phyloP scores from a whole-genome alignment of 805 yeast genomes.

The Hyphopichia homilentoma region DNA sequence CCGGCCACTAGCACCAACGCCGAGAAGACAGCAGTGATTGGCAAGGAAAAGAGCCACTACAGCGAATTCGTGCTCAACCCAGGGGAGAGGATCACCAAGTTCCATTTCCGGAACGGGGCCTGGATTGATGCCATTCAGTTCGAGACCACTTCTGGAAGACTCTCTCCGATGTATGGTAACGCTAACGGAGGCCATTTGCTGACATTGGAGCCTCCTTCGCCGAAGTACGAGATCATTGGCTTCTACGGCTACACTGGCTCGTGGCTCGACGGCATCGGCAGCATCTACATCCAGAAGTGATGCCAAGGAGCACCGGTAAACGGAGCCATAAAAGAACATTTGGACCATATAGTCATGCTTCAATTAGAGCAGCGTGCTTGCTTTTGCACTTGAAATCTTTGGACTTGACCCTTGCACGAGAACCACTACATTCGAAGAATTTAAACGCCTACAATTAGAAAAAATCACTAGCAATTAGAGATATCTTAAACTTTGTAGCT shows the following conservation, averaged over 20 bases:
- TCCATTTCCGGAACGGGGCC: conserved; percentile 68
- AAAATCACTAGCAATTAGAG: no score
- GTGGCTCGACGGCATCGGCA: conserved; percentile 77
- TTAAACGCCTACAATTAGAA: no score
- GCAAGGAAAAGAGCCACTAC: conserved; percentile 50
- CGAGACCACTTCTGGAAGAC: conserved; percentile 53
- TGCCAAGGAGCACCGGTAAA: not conserved
- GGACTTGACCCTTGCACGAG: no score
- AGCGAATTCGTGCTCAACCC: conserved; percentile 52
- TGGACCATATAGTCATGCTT: no score
- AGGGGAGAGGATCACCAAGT: conserved; percentile 59
- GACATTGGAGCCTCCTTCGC: conserved; percentile 56
- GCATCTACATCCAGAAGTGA: conserved; percentile 52
- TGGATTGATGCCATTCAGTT: conserved; percentile 91
- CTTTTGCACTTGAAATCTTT: no score
- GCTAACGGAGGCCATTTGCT: conserved; percentile 56
- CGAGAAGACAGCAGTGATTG: conserved; percentile 31
- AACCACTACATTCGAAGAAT: no score
- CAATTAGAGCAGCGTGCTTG: no score
- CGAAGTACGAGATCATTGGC: conserved; percentile 60
- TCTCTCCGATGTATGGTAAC: conserved; percentile 63
- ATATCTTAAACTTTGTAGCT: no score
- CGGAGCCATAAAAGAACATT: no score
- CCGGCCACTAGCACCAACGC: conserved; percentile 3
- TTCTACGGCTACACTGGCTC: conserved; percentile 62